Conservation (phyloP, 306 rosid species). For the barrel medic (Medicago truncatula) region DNA sequence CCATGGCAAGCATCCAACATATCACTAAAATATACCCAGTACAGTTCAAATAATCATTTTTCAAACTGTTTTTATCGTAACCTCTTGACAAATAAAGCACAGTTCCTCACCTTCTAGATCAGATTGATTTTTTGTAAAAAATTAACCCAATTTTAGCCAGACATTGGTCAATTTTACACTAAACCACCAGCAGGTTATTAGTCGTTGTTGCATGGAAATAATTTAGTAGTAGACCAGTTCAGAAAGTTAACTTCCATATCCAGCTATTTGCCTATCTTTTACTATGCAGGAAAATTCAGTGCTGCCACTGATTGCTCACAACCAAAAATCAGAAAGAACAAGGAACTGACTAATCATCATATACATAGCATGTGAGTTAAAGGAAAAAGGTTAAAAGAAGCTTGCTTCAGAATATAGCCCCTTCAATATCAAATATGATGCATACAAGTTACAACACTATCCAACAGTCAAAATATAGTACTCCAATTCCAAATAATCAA, state of each 20-base stretch:
- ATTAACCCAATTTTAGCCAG: neutral
- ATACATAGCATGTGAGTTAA: neutral
- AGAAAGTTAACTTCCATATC: neutral
- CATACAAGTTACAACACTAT: neutral
- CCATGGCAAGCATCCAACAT: neutral
- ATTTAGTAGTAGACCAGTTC: neutral
- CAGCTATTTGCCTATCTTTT: neutral
- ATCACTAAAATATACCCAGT: neutral
- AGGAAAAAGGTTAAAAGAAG: neutral
- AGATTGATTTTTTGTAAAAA: neutral
- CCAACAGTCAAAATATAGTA: neutral
- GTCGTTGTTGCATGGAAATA: conserved; percentile 5
- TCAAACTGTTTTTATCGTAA: conserved; percentile 7
- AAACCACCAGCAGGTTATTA: neutral
- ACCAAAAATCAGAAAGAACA: conserved; percentile 14
- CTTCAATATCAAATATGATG: conserved; percentile 9
- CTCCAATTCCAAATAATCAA: conserved; percentile 1
- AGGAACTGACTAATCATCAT: conserved; percentile 18
- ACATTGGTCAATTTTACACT: conserved; percentile 12
- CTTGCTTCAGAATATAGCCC: conserved; percentile 31
- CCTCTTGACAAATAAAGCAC: conserved; percentile 3
- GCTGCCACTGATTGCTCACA: conserved; percentile 1
- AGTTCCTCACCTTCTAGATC: conserved; percentile 27
- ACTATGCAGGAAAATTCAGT: conserved; percentile 8
- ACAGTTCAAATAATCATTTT: neutral